Conservation (phyloP, 1,139 yeast genomes). For the Pichia sp. region DNA sequence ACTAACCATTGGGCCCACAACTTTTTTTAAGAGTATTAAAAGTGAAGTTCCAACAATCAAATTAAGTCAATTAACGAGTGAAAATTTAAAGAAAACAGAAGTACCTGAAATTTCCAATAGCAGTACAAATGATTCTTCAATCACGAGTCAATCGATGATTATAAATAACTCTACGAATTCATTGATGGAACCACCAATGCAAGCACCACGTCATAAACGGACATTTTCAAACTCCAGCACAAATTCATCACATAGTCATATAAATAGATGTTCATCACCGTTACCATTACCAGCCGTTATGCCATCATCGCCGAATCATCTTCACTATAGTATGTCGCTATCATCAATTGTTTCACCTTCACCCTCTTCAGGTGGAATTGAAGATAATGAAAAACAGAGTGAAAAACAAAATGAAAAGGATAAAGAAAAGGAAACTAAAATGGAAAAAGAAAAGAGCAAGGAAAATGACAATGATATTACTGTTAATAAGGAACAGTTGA, state of each 20-base stretch:
- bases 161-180: background rate
- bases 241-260: slow-evolving; percentile 24
- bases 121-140: background rate
- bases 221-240: slow-evolving; percentile 29
- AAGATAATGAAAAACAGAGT: background rate
- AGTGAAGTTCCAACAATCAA: slow-evolving; percentile 37
- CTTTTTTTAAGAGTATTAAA: slow-evolving; percentile 37
- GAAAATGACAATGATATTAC: background rate
- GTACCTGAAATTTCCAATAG: background rate
- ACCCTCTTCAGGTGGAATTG: slow-evolving; percentile 5
- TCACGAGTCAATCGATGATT: background rate
- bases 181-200: slow-evolving; percentile 29
- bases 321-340: background rate
- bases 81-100: background rate
- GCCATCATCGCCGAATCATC: slow-evolving; percentile 29
- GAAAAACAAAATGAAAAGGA: background rate
- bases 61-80: slow-evolving; percentile 5
- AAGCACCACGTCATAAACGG: slow-evolving; percentile 28
- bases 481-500: background rate
- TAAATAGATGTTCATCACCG: slow-evolving; percentile 24
- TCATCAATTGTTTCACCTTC: slow-evolving; percentile 22
- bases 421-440: background rate
- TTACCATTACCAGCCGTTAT: slow-evolving; percentile 25
- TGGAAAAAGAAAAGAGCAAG: background rate
- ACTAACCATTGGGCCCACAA: slow-evolving; percentile 33